Evolutionary conservation across 768 basidiomycete species (phyloP).

Genomic region (Mycena sanguinolenta): DNA sequence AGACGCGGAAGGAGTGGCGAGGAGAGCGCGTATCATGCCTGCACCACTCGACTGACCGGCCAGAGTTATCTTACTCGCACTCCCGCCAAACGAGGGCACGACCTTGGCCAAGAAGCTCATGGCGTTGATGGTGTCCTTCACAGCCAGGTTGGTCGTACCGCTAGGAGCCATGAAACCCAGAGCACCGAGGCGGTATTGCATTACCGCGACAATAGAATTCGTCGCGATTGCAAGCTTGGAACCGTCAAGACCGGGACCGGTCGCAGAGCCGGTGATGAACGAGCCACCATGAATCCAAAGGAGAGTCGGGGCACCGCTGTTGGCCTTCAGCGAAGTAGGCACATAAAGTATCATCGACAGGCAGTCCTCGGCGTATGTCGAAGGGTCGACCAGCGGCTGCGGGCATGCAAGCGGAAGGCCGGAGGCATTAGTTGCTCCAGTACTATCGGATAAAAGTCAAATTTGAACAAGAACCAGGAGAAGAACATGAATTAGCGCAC

Average conservation of each 20-base stretch:
- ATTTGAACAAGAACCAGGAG: background rate
- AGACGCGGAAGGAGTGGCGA: conserved; percentile 78
- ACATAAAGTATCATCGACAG: conserved; percentile 83
- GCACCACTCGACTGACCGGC: conserved; percentile 90
- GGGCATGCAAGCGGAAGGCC: conserved; percentile 79
- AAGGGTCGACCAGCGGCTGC: conserved; percentile 65
- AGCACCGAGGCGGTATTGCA: conserved; percentile 90
- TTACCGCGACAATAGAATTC: conserved; percentile 81
- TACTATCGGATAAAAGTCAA: conserved; percentile 55
- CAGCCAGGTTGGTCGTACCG: conserved; percentile 77
- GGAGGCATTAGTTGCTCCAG: conserved; percentile 62
- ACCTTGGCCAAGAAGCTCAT: conserved; percentile 71
- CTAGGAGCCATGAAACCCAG: conserved; percentile 82
- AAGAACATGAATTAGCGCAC: conserved; percentile 61
- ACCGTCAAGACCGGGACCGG: conserved; percentile 82
- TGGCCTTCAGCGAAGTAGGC: conserved; percentile 55
- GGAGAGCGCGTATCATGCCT: conserved; percentile 77
- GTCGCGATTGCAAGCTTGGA: conserved; percentile 80
- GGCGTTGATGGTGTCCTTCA: conserved; percentile 76
- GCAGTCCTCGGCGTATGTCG: conserved; percentile 81
- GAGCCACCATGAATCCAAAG: conserved; percentile 90
- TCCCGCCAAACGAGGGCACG: conserved; percentile 75
- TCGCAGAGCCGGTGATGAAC: conserved; percentile 78
- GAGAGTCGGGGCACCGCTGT: conserved; percentile 61
- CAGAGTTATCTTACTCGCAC: conserved; percentile 72